Percentiles rank a stretch among this genome's conserved stretches.
These are phyloP conservation scores for Porphyrellus sp. DNA, from an alignment of 1,284 basidiomycete species.

Conservation along the genomic window DNA sequence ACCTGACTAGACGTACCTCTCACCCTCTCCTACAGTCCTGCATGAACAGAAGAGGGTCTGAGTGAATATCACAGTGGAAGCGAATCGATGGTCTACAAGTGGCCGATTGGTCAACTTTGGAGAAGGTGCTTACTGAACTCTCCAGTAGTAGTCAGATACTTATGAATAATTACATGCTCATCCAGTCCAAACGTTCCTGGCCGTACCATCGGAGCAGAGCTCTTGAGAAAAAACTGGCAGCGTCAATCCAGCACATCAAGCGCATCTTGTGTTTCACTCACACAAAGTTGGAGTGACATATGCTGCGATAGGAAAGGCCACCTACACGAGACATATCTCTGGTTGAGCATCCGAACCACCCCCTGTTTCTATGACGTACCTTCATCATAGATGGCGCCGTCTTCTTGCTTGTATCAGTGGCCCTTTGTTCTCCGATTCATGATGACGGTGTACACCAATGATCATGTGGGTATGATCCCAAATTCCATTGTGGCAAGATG, in stretches of 20 bases:
- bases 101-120: slow-evolving; percentile 6
- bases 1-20: slow-evolving; percentile 39
- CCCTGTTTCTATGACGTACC: slow-evolving; percentile 35
- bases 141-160: slow-evolving; percentile 73
- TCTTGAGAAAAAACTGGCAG: slow-evolving; percentile 72
- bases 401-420: slow-evolving; percentile 54
- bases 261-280: slow-evolving; percentile 37
- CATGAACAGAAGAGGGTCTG: slow-evolving; percentile 82
- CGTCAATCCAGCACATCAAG: background rate
- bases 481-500: slow-evolving; percentile 58
- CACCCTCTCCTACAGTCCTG: slow-evolving; percentile 71
- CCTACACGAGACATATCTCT: slow-evolving; percentile 32
- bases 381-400: slow-evolving; percentile 76
- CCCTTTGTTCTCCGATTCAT: slow-evolving; percentile 75
- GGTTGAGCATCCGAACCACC: background rate
- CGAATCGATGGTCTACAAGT: slow-evolving; percentile 59
- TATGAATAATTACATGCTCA: background rate
- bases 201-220: slow-evolving; percentile 71
- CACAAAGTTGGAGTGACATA: slow-evolving; percentile 85
- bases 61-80: slow-evolving; percentile 73
- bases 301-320: slow-evolving; percentile 60
- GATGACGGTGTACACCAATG: slow-evolving; percentile 78
- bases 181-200: slow-evolving; percentile 29
- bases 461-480: slow-evolving; percentile 66
- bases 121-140: slow-evolving; percentile 49